These are phyloP conservation scores for Aspergillus fumigatus DNA, from an alignment of 2,329 filamentous ascomycete species.

Conservation along the genomic window DNA sequence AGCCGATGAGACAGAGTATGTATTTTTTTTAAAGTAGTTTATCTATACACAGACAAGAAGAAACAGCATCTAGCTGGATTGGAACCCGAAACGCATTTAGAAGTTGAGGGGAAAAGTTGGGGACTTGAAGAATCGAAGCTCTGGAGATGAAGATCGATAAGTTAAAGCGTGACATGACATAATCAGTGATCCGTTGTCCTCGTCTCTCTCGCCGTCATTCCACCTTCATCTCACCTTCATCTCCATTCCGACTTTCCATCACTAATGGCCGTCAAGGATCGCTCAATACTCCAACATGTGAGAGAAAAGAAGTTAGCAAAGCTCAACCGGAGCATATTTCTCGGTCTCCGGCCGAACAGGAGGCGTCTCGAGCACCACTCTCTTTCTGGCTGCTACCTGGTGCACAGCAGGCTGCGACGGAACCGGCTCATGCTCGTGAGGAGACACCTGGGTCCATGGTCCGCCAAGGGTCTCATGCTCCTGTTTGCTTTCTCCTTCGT, in stretches of 20 bases:
- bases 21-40: neutral
- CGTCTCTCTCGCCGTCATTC: neutral
- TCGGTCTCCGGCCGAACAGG: neutral
- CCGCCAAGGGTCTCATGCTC: neutral
- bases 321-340: neutral
- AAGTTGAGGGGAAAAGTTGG: neutral
- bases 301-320: neutral
- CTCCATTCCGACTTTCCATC: neutral
- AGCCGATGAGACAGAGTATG: neutral
- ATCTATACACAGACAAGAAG: neutral
- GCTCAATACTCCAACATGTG: neutral
- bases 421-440: neutral
- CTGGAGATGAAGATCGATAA: neutral
- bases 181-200: slow-evolving; percentile 1
- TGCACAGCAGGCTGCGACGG: neutral
- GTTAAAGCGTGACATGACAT: slow-evolving; percentile 7
- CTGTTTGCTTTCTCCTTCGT: neutral
- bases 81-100: neutral
- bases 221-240: neutral
- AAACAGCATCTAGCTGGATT: neutral
- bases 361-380: neutral
- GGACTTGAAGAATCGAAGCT: neutral
- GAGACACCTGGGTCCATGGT: neutral
- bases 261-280: neutral
- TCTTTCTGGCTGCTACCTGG: neutral